phyloP scores from a whole-genome alignment of 2,329 filamentous ascomycete species.

The Colletotrichum destructivum region DNA sequence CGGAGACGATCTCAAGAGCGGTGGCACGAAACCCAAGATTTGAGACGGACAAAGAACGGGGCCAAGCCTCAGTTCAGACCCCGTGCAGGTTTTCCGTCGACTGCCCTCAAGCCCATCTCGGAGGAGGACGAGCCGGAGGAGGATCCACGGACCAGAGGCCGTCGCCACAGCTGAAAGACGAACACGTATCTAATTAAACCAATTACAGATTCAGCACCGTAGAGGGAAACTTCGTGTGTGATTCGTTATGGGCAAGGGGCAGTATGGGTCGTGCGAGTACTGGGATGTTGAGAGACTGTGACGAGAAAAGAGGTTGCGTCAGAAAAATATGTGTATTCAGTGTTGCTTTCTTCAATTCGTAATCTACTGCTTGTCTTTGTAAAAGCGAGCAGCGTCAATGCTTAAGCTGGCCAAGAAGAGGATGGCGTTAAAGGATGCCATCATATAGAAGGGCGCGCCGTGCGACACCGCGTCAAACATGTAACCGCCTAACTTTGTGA shows the following conservation, averaged over 20 bases:
- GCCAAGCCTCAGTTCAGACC: background rate
- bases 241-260: background rate
- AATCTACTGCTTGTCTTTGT: constrained; percentile 44
- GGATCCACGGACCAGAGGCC: background rate
- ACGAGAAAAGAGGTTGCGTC: background rate
- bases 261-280: background rate
- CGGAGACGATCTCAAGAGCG: background rate
- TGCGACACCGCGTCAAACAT: constrained; percentile 84
- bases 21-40: background rate
- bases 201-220: background rate
- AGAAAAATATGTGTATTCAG: constrained; percentile 7
- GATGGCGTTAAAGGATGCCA: constrained; percentile 88
- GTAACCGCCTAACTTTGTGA: constrained; percentile 91
- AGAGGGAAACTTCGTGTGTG: background rate
- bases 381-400: constrained; percentile 63
- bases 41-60: background rate
- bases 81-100: background rate
- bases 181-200: too few relatives aligned
- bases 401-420: constrained; percentile 72
- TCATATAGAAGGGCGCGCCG: constrained; percentile 93
- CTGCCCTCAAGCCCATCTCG: background rate
- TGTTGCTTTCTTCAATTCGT: background rate
- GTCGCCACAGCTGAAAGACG: background rate
- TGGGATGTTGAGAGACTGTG: background rate
- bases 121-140: background rate